These are phyloP conservation scores for Scheffersomyces lignosus DNA, from an alignment of 805 yeast genomes.

Conservation along the genomic window DNA sequence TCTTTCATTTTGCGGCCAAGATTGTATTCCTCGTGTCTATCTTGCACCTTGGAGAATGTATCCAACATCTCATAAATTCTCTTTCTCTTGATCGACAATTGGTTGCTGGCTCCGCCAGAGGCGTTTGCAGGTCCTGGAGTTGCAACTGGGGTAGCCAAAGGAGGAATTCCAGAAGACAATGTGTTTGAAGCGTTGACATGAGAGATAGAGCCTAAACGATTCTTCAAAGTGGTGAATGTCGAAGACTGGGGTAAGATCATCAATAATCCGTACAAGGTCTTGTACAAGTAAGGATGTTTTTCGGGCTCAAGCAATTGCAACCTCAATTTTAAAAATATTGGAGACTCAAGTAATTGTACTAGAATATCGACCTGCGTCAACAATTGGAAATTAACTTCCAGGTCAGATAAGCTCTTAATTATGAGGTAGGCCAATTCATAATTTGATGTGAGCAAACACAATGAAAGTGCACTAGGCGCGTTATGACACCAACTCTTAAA, in stretches of 20 bases:
- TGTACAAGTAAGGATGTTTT: conserved; percentile 74
- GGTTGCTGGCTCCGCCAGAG: conserved; percentile 21
- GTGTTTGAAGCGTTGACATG: conserved; percentile 25
- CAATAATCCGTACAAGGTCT: conserved; percentile 85
- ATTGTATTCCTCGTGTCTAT: conserved; percentile 25
- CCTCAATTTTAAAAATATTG: conserved; percentile 84
- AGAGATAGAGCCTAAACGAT: conserved; percentile 65
- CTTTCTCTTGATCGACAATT: conserved; percentile 37
- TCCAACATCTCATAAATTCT: conserved; percentile 43
- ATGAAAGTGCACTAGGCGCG: conserved; percentile 81
- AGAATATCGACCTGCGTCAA: conserved; percentile 85
- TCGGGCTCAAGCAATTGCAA: conserved; percentile 88
- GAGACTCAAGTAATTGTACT: conserved; percentile 89
- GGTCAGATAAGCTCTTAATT: conserved; percentile 74
- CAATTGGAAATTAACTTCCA: conserved; percentile 75
- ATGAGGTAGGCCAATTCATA: conserved; percentile 87
- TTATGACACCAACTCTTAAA: conserved; percentile 92
- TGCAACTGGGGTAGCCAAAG: conserved; percentile 17
- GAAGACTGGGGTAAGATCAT: conserved; percentile 94
- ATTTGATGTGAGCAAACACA: conserved; percentile 83
- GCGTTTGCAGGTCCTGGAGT: conserved; percentile 17
- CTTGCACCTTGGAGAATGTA: conserved; percentile 36
- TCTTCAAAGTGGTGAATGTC: conserved; percentile 80
- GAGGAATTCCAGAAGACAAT: conserved; percentile 7
- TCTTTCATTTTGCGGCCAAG: conserved; percentile 10